These are phyloP conservation scores for Polysphondylium violaceum DNA, from an alignment of 78 protist species.

Conservation along the genomic window DNA sequence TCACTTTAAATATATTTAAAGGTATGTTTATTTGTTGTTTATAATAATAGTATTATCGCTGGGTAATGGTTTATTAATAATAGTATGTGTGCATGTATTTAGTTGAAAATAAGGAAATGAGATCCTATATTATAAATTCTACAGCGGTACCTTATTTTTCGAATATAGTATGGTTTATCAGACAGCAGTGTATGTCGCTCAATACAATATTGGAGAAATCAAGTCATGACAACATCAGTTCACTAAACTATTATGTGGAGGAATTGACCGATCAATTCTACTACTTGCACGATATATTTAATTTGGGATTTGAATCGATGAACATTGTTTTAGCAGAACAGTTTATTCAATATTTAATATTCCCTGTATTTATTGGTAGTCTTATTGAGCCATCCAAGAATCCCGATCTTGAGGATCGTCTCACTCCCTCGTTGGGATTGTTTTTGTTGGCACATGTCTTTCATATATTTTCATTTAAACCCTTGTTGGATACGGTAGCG, in stretches of 20 bases:
- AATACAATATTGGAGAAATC: constrained; percentile 62
- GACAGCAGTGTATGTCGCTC: constrained; percentile 63
- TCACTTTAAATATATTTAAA: constrained; percentile 90
- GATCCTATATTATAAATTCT: constrained; percentile 77
- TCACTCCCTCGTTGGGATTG: constrained; percentile 77
- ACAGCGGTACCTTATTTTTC: constrained; percentile 90
- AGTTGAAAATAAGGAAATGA: constrained; percentile 77
- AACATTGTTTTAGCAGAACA: constrained; percentile 79
- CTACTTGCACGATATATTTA: constrained; percentile 84
- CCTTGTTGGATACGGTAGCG: constrained; percentile 71
- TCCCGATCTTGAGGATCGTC: constrained; percentile 43
- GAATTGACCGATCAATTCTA: constrained; percentile 81
- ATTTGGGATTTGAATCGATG: constrained; percentile 76
- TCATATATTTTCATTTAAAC: constrained; percentile 67
- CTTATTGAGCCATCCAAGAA: constrained; percentile 16
- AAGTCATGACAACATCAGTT: constrained; percentile 15
- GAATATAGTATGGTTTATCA: constrained; percentile 87
- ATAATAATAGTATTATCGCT: background rate
- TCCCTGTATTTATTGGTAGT: constrained; percentile 80
- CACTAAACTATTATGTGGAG: constrained; percentile 49
- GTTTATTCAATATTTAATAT: constrained; percentile 69
- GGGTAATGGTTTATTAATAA: background rate
- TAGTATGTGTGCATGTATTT: background rate
- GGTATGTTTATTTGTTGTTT: constrained; percentile 27
- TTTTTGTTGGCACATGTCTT: constrained; percentile 82